Evolutionary conservation across 345 rosid species (phyloP), one percentile per base, ranked within the genome.

Genomic region (Pseudoturritis turrita): DNA sequence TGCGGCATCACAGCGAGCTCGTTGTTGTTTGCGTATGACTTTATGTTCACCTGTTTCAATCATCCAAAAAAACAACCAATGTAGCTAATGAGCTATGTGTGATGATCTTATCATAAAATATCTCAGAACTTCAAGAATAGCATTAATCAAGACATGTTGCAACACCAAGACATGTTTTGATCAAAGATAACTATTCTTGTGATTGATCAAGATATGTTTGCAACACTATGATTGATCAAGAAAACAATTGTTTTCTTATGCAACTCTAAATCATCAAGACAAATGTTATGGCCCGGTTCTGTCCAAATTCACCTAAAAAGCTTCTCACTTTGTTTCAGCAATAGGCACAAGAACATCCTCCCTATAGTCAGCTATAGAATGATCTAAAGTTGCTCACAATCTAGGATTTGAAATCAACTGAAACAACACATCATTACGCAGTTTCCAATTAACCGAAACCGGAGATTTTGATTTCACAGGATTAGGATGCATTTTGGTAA

Each of bases 1-100:
- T 68, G 68, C 3, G 99, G 99, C 98, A 94, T 95, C 33, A 95
- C 93, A 5, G 96, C 97, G 19, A 95, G 81, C 78, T 95, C 96
- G 44, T 94, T 94, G 87, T 87, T 89, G 82, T 65, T 91, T 5
- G 98, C 97, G 28, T 75, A 89, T 5, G 98, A 91, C 85, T 89
- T 94, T 53, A 94, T 94, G 79, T 91, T 94, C 45, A 89, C 98
- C 98, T 90, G 45, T 53, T 37, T 47, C 14, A 65, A 10, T 15
- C 26, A 66, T n/a, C 18, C 4, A 35, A 49, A 23, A 15, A 56
- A 33, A 4, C 10, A n/a, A n/a, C 8, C 15, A 40, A 5, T 31
- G 72, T 29, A 56, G 19, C 51, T 12, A 39, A 18, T 55, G 41
- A 64, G 41, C 35, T 31, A 53, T 31, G 36, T n/a, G n/a, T n/a